phyloP scores from a whole-genome alignment of 2,329 filamentous ascomycete species.

The Aspergillus sp. region DNA sequence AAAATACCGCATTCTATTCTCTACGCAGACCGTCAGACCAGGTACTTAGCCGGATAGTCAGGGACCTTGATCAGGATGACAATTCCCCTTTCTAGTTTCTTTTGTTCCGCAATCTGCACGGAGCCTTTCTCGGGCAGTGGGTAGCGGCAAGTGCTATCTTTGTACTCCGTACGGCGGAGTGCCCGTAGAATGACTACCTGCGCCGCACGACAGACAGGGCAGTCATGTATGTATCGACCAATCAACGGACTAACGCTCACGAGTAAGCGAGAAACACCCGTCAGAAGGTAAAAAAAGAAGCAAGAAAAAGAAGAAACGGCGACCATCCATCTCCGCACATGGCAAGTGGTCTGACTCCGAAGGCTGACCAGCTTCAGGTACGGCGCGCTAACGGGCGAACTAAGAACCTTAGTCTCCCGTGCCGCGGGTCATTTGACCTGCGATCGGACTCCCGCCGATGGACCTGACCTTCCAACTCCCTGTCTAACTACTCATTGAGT shows the following conservation, averaged over 20 bases:
- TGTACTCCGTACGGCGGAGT: too few relatives aligned
- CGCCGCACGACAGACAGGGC: too few relatives aligned
- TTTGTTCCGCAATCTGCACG: background rate
- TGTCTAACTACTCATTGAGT: too few relatives aligned
- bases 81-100: too few relatives aligned
- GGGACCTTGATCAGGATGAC: background rate
- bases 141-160: background rate
- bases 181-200: too few relatives aligned
- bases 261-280: background rate
- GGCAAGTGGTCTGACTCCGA: constrained; percentile 8
- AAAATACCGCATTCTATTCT: background rate
- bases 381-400: background rate
- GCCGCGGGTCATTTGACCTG: constrained; percentile 19
- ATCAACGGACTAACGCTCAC: background rate
- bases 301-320: background rate
- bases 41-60: background rate
- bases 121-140: background rate
- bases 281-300: background rate
- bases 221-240: background rate
- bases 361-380: background rate
- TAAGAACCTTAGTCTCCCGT: background rate
- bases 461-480: too few relatives aligned
- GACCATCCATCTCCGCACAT: constrained; percentile 11
- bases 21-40: background rate
- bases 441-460: constrained; percentile 12